These are phyloP conservation scores for Dactylorhiza incarnata DNA, from an alignment of 106 monocot genomes.

Conservation along the genomic window DNA sequence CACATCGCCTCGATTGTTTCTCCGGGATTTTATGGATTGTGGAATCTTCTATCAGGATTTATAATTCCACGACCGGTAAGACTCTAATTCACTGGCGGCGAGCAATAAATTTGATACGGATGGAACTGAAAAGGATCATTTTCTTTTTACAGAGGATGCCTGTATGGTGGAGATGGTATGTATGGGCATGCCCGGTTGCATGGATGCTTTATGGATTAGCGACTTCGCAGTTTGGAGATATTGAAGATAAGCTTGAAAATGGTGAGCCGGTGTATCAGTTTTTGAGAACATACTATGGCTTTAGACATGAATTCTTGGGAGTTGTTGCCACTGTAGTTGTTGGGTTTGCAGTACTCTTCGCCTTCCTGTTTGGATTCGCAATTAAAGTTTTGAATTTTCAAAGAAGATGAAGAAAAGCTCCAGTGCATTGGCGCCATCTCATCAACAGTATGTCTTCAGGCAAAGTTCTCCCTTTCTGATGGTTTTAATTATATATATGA, in stretches of 20 bases:
- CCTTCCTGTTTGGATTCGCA: no score
- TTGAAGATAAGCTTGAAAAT: conserved; percentile 1
- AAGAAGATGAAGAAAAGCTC: no score
- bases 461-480: background rate
- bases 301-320: conserved; percentile 54
- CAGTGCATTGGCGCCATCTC: no score
- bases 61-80: conserved; percentile 20
- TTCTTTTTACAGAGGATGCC: conserved; percentile 56
- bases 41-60: conserved; percentile 28
- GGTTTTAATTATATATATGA: background rate
- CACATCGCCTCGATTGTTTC: conserved; percentile 10
- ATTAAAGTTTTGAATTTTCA: no score
- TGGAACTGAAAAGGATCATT: background rate
- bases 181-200: conserved; percentile 65
- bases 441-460: background rate
- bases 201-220: conserved; percentile 78
- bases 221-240: conserved; percentile 63
- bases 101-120: background rate
- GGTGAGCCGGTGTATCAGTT: conserved; percentile 28
- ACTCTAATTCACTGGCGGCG: background rate
- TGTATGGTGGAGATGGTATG: conserved; percentile 92
- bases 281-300: conserved; percentile 44
- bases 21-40: conserved; percentile 2
- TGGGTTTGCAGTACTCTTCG: no score
- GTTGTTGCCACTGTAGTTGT: no score